Percentiles rank a stretch among this genome's conserved stretches.
Conservation (phyloP, 1,139 yeast species). For the Zygosaccharomyces sapae region DNA sequence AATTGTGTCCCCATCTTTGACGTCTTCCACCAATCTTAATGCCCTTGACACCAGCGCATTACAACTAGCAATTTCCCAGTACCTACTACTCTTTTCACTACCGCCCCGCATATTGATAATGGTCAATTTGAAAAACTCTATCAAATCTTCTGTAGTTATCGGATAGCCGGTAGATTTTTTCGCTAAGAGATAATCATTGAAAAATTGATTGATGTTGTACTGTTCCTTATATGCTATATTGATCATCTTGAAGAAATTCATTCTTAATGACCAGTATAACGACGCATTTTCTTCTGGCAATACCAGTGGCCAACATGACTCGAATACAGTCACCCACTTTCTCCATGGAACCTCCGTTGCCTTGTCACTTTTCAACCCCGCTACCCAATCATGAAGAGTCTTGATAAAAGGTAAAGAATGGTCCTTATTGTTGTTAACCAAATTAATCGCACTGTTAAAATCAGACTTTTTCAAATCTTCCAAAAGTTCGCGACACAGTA, state of each 20-base stretch:
- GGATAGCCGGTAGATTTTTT: slow-evolving; percentile 22
- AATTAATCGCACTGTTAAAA: slow-evolving; percentile 11
- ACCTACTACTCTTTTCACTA: slow-evolving; percentile 5
- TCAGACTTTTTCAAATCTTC: slow-evolving; percentile 15
- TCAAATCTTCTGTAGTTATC: slow-evolving; percentile 23
- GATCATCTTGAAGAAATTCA: slow-evolving; percentile 18
- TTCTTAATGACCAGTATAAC: slow-evolving; percentile 23
- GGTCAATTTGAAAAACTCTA: slow-evolving; percentile 19
- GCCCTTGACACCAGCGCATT: slow-evolving; percentile 21
- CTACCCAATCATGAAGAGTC: slow-evolving; percentile 12
- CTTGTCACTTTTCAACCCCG: slow-evolving; percentile 8
- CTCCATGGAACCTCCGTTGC: slow-evolving; percentile 9
- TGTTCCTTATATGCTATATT: slow-evolving; percentile 13
- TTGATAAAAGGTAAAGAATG: slow-evolving; percentile 9
- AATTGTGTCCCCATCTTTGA: slow-evolving; percentile 15
- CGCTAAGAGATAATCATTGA: slow-evolving; percentile 22
- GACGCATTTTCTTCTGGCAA: slow-evolving; percentile 13
- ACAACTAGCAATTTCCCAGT: slow-evolving; percentile 16
- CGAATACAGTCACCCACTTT: slow-evolving; percentile 20
- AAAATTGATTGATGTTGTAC: slow-evolving; percentile 13
- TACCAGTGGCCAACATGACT: slow-evolving; percentile 24
- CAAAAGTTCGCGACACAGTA: slow-evolving; percentile 4
- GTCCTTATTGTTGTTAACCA: slow-evolving; percentile 5
- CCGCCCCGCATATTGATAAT: slow-evolving; percentile 7
- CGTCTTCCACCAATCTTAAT: slow-evolving; percentile 18